A percentile compares a stretch with the other conserved stretches of the same genome.
Evolutionary conservation across 2,329 filamentous ascomycete species (phyloP).

Genomic region (Onygena corvina): DNA sequence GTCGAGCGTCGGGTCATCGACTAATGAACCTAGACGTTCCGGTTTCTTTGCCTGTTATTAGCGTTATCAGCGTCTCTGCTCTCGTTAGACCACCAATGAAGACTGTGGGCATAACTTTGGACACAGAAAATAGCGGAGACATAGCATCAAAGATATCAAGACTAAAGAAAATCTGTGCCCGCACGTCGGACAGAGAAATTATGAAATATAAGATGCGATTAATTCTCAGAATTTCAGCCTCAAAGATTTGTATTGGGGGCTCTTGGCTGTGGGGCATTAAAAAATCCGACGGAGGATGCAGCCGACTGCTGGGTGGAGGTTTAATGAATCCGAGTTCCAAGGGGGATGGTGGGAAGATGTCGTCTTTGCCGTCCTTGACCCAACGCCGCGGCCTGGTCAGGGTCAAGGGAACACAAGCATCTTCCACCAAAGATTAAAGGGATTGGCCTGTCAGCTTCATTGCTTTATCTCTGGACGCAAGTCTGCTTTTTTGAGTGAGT

Average conservation of each 20-base stretch:
- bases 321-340: constrained; percentile 45
- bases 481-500: too few species aligned
- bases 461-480: neutral
- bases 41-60: constrained; percentile 8
- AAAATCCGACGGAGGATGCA: constrained; percentile 46
- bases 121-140: neutral
- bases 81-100: constrained; percentile 5
- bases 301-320: constrained; percentile 46
- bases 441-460: constrained; percentile 2
- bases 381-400: constrained; percentile 8
- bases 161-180: neutral
- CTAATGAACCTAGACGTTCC: constrained; percentile 9
- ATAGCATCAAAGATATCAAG: neutral
- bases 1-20: constrained; percentile 3
- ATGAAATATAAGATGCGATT: constrained; percentile 12
- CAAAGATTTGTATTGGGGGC: constrained; percentile 44
- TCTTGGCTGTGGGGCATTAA: constrained; percentile 52
- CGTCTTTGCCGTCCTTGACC: constrained; percentile 47
- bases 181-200: constrained; percentile 5
- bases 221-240: constrained; percentile 11
- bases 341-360: constrained; percentile 50
- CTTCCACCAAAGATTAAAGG: constrained; percentile 13
- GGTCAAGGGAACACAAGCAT: constrained; percentile 16
- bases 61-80: constrained; percentile 11
- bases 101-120: neutral